phyloP scores from a whole-genome alignment of 768 basidiomycete genomes.

The Pulveroboletus sp. region DNA sequence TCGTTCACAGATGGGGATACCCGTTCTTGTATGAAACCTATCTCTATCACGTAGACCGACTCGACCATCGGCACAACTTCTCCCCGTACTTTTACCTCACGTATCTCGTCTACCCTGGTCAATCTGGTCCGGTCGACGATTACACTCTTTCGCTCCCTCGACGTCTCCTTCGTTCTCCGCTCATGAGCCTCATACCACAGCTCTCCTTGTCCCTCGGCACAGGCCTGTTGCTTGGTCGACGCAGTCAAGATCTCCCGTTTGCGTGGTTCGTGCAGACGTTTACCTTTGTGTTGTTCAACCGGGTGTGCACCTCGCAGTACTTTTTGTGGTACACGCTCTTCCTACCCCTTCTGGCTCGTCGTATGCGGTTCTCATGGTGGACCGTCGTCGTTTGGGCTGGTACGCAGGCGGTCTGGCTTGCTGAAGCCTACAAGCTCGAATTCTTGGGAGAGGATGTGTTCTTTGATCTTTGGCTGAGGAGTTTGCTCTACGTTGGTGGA shows the following conservation, averaged over 20 bases:
- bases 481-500: conserved; percentile 67
- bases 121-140: conserved; percentile 13
- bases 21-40: conserved; percentile 91
- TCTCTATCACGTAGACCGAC: conserved; percentile 84
- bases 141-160: conserved; percentile 33
- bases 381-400: conserved; percentile 63
- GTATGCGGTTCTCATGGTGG: conserved; percentile 46
- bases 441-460: conserved; percentile 77
- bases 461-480: conserved; percentile 69
- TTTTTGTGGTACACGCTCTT: conserved; percentile 96
- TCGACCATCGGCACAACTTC: conserved; percentile 98
- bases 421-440: conserved; percentile 87
- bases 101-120: conserved; percentile 74
- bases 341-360: conserved; percentile 75
- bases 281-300: conserved; percentile 93
- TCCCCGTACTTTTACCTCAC: conserved; percentile 96
- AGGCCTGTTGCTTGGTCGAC: conserved; percentile 67
- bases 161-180: conserved; percentile 58
- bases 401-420: conserved; percentile 84
- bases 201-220: conserved; percentile 64
- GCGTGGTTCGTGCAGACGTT: conserved; percentile 91
- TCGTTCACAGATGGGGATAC: conserved; percentile 75
- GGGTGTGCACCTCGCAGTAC: conserved; percentile 98
- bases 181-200: conserved; percentile 82
- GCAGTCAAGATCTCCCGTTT: conserved; percentile 60